These are phyloP conservation scores for Nematodospora valgi DNA, from an alignment of 805 yeast genomes.

Conservation along the genomic window DNA sequence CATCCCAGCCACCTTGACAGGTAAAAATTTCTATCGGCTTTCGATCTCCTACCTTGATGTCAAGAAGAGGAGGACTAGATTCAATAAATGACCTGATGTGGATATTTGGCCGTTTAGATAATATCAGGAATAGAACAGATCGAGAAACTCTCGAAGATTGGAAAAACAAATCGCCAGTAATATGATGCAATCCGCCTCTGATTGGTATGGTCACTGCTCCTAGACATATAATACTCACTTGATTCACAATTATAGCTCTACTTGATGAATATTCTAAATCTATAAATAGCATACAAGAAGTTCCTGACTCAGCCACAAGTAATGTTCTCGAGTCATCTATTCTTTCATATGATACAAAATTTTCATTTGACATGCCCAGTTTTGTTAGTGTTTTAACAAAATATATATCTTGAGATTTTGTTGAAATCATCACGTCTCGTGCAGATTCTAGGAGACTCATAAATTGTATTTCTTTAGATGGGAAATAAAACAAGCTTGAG, in stretches of 20 bases:
- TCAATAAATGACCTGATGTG: conserved; percentile 2
- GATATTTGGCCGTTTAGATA: conserved; percentile 4
- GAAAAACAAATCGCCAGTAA: conserved; percentile 6
- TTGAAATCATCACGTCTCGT: conserved; percentile 1
- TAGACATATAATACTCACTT: conserved; percentile 4
- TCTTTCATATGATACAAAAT: neutral
- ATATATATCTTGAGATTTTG: conserved; percentile 1
- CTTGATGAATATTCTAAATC: neutral
- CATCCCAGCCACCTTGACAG: conserved; percentile 10
- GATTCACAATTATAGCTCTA: conserved; percentile 1
- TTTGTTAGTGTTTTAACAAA: neutral
- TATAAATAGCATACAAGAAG: conserved; percentile 4
- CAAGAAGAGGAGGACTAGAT: conserved; percentile 8
- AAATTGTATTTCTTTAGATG: conserved; percentile 1
- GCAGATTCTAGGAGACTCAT: neutral
- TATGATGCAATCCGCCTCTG: conserved; percentile 5
- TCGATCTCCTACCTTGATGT: conserved; percentile 1
- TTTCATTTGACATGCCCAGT: neutral
- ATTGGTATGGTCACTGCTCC: conserved; percentile 5
- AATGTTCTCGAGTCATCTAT: conserved; percentile 5
- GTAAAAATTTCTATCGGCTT: conserved; percentile 4
- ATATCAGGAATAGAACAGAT: conserved; percentile 7
- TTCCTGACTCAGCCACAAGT: conserved; percentile 4
- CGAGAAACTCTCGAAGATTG: conserved; percentile 5
- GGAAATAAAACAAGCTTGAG: conserved; percentile 5